A percentile compares a stretch with the other conserved stretches of the same genome.
phyloP scores from a whole-genome alignment of 2,329 filamentous ascomycete genomes.

The Hortaea sp. region DNA sequence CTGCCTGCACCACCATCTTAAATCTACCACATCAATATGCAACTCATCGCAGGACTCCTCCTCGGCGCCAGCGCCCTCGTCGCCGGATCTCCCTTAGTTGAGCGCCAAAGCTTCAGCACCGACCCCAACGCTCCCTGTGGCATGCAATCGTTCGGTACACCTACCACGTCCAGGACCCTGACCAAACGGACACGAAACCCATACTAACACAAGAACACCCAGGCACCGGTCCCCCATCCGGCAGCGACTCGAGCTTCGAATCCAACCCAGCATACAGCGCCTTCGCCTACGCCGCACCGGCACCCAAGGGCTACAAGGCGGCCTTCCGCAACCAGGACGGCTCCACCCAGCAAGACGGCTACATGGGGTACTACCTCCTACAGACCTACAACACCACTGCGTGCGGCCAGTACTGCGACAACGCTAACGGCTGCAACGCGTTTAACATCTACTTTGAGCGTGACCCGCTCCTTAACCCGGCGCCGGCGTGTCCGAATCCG shows the following conservation, averaged over 20 bases:
- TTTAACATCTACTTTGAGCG: constrained; percentile 22
- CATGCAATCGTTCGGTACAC: neutral
- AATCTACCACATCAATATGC: neutral
- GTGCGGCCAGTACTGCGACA: constrained; percentile 13
- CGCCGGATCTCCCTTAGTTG: neutral
- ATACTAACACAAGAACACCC: neutral
- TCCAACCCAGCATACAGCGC: neutral
- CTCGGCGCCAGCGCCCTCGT: neutral
- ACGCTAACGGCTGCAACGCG: constrained; percentile 9
- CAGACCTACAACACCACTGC: constrained; percentile 11
- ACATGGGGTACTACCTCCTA: constrained; percentile 9
- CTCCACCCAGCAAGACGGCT: constrained; percentile 3
- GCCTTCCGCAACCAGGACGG: constrained; percentile 7
- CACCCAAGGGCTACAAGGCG: constrained; percentile 20
- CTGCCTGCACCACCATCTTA: no score
- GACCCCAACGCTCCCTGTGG: neutral
- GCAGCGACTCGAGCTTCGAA: neutral
- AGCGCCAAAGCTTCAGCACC: neutral
- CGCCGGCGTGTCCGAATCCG: constrained; percentile 24
- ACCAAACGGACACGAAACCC: neutral
- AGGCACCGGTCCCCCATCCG: neutral
- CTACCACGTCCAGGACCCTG: neutral
- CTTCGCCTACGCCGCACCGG: constrained; percentile 8
- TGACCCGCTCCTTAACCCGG: constrained; percentile 24
- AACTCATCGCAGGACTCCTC: neutral